Evolutionary conservation across 768 basidiomycete species (phyloP).

Genomic region (Amanita jacksonii): DNA sequence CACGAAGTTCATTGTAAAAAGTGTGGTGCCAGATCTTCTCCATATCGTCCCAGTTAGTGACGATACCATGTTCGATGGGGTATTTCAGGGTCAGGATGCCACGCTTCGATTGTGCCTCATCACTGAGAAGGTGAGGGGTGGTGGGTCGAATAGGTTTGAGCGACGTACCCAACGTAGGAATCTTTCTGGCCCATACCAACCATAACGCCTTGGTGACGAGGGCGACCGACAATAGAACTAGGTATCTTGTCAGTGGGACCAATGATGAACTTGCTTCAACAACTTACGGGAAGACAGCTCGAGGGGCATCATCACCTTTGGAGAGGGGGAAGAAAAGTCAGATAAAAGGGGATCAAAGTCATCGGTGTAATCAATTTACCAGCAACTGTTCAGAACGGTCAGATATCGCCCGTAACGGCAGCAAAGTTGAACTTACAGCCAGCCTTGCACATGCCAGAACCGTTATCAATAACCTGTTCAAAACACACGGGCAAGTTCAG

Average conservation of each 20-base stretch:
- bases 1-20: constrained; percentile 92
- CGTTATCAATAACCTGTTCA: constrained; percentile 76
- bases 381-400: constrained; percentile 39
- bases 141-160: constrained; percentile 10
- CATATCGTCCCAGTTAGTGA: constrained; percentile 99
- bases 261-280: neutral
- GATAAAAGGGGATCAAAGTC: constrained; percentile 12
- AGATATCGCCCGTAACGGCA: neutral
- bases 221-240: constrained; percentile 90
- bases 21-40: constrained; percentile 99
- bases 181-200: constrained; percentile 97
- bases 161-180: constrained; percentile 82
- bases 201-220: constrained; percentile 93
- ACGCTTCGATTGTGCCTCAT: constrained; percentile 90
- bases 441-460: constrained; percentile 99
- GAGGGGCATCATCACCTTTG: constrained; percentile 78
- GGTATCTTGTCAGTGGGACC: constrained; percentile 4
- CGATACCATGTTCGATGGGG: constrained; percentile 89
- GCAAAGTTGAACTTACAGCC: constrained; percentile 59
- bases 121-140: constrained; percentile 51
- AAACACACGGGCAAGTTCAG: constrained; percentile 4
- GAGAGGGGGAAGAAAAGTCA: constrained; percentile 22
- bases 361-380: constrained; percentile 28
- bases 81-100: constrained; percentile 92
- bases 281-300: constrained; percentile 92